Conservation (phyloP, 352 stramenopile genomes). For the Phytopythium litorale region DNA sequence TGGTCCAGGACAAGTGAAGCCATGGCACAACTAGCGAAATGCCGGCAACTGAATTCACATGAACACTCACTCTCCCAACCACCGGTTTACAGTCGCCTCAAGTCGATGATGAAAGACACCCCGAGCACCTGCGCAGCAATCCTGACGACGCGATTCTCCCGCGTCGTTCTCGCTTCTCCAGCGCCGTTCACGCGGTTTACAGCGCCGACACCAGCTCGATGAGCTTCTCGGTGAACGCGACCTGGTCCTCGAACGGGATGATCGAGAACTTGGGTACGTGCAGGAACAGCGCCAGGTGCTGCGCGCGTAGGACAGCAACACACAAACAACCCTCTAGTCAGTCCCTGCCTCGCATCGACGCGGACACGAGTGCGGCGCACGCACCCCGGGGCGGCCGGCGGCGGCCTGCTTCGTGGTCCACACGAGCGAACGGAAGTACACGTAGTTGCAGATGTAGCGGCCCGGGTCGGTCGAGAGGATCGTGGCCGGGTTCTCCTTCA, state of each 20-base stretch:
- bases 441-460: slow-evolving; percentile 86
- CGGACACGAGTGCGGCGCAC: slow-evolving; percentile 4
- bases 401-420: slow-evolving; percentile 44
- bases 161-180: too few relatives aligned
- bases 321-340: neutral
- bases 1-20: too few relatives aligned
- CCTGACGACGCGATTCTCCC: too few relatives aligned
- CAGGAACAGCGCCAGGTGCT: slow-evolving; percentile 73
- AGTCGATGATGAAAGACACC: too few relatives aligned
- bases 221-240: slow-evolving; percentile 55
- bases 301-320: neutral
- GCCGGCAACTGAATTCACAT: too few relatives aligned
- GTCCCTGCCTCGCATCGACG: neutral
- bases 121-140: too few relatives aligned
- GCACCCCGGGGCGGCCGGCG: slow-evolving; percentile 29
- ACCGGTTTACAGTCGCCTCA: too few relatives aligned
- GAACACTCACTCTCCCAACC: too few relatives aligned
- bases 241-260: slow-evolving; percentile 54
- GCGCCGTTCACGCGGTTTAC: neutral
- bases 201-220: slow-evolving; percentile 42
- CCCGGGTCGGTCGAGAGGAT: slow-evolving; percentile 68
- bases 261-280: slow-evolving; percentile 67
- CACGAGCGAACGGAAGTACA: slow-evolving; percentile 77
- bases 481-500: slow-evolving; percentile 24
- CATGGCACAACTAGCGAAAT: too few relatives aligned